A percentile compares a stretch with the other conserved stretches of the same genome.
Conservation (phyloP, 345 rosid genomes). For the Dipteronia sinensis region DNA sequence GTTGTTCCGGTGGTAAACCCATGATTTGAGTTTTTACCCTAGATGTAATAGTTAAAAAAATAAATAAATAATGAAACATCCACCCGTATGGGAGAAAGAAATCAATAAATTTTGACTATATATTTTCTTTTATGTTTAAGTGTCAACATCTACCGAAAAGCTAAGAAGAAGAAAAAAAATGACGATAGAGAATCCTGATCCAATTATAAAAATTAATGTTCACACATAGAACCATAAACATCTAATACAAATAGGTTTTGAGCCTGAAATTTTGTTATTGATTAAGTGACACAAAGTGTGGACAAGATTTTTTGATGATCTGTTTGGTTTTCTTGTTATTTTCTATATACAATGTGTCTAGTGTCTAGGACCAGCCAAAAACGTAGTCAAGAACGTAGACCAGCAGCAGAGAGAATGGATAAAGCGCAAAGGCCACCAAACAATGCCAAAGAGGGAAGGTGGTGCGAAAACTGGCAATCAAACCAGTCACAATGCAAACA, state of each 20-base stretch:
- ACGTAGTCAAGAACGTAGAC: constrained; percentile 54
- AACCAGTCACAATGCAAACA: constrained; percentile 48
- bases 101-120: too few species aligned
- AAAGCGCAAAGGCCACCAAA: constrained; percentile 41
- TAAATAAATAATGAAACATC: too few species aligned
- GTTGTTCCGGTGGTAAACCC: too few species aligned
- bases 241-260: neutral
- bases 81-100: too few species aligned
- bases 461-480: constrained; percentile 46
- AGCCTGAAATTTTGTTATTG: neutral
- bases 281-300: neutral
- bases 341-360: neutral
- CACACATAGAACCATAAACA: neutral
- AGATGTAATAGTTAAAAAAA: too few species aligned
- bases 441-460: constrained; percentile 56
- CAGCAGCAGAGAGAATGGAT: constrained; percentile 48
- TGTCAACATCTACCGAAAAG: neutral
- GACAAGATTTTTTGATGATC: neutral
- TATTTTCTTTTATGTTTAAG: too few species aligned
- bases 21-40: too few species aligned
- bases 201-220: too few species aligned
- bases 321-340: neutral
- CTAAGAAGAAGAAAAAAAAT: neutral
- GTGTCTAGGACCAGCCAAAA: constrained; percentile 43
- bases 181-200: too few species aligned